Conservation (phyloP, 768 basidiomycete genomes). For the Dacryopinax primogenitus region DNA sequence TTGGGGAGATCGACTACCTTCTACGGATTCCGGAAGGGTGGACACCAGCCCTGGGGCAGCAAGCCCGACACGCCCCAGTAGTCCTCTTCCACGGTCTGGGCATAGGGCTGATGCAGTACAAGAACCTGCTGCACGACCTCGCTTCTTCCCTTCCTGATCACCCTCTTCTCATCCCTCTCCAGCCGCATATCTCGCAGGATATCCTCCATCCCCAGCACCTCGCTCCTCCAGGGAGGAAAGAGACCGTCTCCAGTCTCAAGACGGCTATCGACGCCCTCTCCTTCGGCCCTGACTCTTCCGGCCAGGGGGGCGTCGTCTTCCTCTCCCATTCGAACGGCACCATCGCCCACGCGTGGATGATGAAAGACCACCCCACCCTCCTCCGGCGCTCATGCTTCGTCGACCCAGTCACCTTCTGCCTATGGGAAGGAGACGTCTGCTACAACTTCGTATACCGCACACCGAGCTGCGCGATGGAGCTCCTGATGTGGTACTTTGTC, state of each 20-base stretch:
- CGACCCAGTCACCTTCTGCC: conserved; percentile 74
- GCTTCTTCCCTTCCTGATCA: conserved; percentile 45
- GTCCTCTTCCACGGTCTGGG: conserved; percentile 85
- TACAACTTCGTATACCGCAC: conserved; percentile 77
- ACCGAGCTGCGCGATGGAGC: conserved; percentile 55
- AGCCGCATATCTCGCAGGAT: conserved; percentile 77
- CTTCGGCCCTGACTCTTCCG: conserved; percentile 38
- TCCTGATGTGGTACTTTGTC: conserved; percentile 79
- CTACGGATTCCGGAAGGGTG: conserved; percentile 56
- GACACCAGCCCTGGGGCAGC: conserved; percentile 38
- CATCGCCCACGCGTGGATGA: conserved; percentile 77
- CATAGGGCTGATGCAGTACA: conserved; percentile 63
- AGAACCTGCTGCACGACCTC: conserved; percentile 46
- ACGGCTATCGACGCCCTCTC: conserved; percentile 47
- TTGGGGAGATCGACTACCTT: conserved; percentile 63
- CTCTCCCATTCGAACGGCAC: conserved; percentile 85
- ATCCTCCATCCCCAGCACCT: conserved; percentile 68
- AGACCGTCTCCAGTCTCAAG: conserved; percentile 46
- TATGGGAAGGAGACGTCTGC: conserved; percentile 92
- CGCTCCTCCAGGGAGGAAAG: conserved; percentile 49
- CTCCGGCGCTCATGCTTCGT: conserved; percentile 71
- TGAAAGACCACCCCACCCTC: conserved; percentile 63
- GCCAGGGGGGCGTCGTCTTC: conserved; percentile 49
- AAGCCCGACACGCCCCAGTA: conserved; percentile 41
- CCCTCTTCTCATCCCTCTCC: conserved; percentile 64